Evolutionary conservation across 2,329 filamentous ascomycete genomes (phyloP), one percentile per base, ranked within the genome.

Genomic region (Penicillium sp.): DNA sequence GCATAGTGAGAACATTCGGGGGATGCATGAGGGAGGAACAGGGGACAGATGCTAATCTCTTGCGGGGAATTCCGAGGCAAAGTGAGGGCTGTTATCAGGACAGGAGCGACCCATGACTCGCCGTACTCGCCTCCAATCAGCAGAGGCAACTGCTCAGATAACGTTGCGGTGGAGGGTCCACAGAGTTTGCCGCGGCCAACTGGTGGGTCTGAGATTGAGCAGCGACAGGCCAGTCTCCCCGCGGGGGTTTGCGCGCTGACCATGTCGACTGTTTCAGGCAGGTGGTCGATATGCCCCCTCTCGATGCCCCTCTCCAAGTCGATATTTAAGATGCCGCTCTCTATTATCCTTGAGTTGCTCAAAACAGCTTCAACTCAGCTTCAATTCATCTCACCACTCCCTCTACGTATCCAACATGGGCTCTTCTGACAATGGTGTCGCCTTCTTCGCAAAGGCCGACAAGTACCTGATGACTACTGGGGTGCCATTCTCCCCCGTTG

Each of bases 391-490:
- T 15, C 17, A 8, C 21, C 23, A n/a, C 19, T 15, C 7, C 1
- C 21, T 8, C 15, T 23, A 15, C 45, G 8, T 19, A 30, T 2
- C 11, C 29, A 47, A 47, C 19, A 56, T 56, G 53, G 53, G 53
- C 11, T 56, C 53, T 30, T 17, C 31, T 21, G 44, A 29, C 23
- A 47, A 48, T 45, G 44, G 13, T 23, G 17, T 15, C n/a, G 31
- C 62, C 56, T 71, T 81, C 67, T 79, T 72, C 64, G 60, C 72
- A 45, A 75, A 70, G 56, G 74, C 78, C 35, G 69, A 78, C 65
- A 76, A 76, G 64, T 77, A 81, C 64, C 72, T 81, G 30, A 78
- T 83, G 72, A 67, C 70, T 21, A 83, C 78, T 1, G 78, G 83
- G 15, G 74, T 82, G 0, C 73, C 73, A 17, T 73, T 70, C 58